Conservation (phyloP, 176 grass and related monocot species). For the Thinopyrum elongatum region DNA sequence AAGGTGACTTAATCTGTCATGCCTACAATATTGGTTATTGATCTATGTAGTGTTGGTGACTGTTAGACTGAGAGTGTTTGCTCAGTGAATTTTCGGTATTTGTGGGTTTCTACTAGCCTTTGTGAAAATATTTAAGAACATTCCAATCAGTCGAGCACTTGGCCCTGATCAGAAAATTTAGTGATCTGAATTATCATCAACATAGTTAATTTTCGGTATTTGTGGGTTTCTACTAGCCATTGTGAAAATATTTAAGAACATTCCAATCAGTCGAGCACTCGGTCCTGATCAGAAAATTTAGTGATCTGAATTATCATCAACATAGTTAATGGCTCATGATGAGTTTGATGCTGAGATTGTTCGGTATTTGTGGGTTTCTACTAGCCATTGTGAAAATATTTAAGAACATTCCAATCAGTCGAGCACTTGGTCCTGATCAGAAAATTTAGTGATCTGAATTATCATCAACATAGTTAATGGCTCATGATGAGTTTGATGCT, state of each 20-base stretch:
- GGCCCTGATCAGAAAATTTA: neutral
- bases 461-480: slow-evolving; percentile 3
- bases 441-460: neutral
- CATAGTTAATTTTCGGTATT: neutral
- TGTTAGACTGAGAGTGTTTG: neutral
- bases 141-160: neutral
- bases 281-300: neutral
- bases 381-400: neutral
- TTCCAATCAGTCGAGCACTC: neutral
- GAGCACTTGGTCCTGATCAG: neutral
- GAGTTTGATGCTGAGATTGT: neutral
- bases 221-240: neutral
- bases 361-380: neutral
- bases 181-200: neutral
- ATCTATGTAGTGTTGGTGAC: neutral
- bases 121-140: neutral
- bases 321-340: neutral
- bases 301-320: neutral
- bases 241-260: neutral
- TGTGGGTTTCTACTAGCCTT: neutral
- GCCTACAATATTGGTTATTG: neutral
- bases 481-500: neutral
- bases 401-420: neutral
- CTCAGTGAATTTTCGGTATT: neutral
- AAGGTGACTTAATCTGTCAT: slow-evolving; percentile 46